Conservation (phyloP, 1,284 basidiomycete species). For the Cutaneotrichosporon curvatum region DNA sequence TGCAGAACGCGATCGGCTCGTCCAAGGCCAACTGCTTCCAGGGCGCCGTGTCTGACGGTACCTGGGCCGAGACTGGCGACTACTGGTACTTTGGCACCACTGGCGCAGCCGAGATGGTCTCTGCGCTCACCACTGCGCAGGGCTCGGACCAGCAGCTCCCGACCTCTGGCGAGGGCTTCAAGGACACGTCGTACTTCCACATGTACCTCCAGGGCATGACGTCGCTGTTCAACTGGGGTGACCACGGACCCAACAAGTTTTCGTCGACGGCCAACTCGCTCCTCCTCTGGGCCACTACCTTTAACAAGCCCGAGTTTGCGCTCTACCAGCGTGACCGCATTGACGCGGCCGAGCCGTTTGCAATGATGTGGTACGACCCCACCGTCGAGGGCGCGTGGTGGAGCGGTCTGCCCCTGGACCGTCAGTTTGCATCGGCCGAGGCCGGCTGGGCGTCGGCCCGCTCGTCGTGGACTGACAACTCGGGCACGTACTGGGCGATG, state of each 20-base stretch:
- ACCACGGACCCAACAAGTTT: slow-evolving; percentile 89
- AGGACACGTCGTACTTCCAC: slow-evolving; percentile 76
- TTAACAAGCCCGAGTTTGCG: slow-evolving; percentile 63
- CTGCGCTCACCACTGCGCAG: slow-evolving; percentile 74
- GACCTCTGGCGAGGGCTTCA: slow-evolving; percentile 61
- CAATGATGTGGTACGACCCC: slow-evolving; percentile 97
- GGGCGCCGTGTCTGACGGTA: slow-evolving; percentile 64
- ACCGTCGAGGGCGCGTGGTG: slow-evolving; percentile 79
- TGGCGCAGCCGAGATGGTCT: slow-evolving; percentile 83
- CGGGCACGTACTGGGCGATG: slow-evolving; percentile 76
- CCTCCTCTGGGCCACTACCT: slow-evolving; percentile 61
- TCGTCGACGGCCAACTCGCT: slow-evolving; percentile 50
- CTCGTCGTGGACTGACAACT: slow-evolving; percentile 81
- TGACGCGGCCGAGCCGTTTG: slow-evolving; percentile 84
- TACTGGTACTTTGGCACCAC: slow-evolving; percentile 96
- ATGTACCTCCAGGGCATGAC: slow-evolving; percentile 82
- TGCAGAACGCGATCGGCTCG: neutral
- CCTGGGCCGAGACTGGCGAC: slow-evolving; percentile 92
- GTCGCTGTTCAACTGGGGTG: slow-evolving; percentile 84
- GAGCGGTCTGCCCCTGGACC: slow-evolving; percentile 75
- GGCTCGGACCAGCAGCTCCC: slow-evolving; percentile 70
- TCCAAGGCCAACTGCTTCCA: slow-evolving; percentile 64
- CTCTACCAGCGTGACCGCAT: slow-evolving; percentile 89
- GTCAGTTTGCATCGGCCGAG: slow-evolving; percentile 62
- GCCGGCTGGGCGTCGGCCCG: slow-evolving; percentile 88